These are phyloP conservation scores for Fusarium poae DNA, from an alignment of 2,329 filamentous ascomycete species.

Conservation along the genomic window DNA sequence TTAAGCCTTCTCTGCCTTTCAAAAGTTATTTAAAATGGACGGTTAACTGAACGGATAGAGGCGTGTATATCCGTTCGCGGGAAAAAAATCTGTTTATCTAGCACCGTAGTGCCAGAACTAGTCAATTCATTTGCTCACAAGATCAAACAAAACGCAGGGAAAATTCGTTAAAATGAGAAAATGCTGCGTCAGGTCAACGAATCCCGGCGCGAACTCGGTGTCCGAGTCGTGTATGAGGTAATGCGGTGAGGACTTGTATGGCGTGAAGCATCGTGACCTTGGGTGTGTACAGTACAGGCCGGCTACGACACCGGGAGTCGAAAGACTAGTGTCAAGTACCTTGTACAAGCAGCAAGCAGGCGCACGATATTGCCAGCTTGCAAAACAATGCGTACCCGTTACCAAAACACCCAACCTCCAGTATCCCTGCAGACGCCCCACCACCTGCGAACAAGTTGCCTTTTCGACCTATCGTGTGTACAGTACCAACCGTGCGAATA, in stretches of 20 bases:
- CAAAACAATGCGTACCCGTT: constrained; percentile 44
- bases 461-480: constrained; percentile 31
- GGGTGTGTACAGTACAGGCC: constrained; percentile 42
- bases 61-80: constrained; percentile 10
- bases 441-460: constrained; percentile 31
- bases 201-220: constrained; percentile 50
- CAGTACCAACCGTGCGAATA: constrained; percentile 39
- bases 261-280: constrained; percentile 46
- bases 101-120: constrained; percentile 42
- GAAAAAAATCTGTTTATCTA: constrained; percentile 30
- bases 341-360: constrained; percentile 29
- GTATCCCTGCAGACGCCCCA: constrained; percentile 40
- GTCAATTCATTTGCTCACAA: constrained; percentile 36
- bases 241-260: constrained; percentile 51
- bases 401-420: constrained; percentile 47
- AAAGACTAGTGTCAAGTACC: constrained; percentile 34
- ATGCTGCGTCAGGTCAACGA: constrained; percentile 45
- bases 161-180: constrained; percentile 39
- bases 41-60: constrained; percentile 5
- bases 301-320: constrained; percentile 47
- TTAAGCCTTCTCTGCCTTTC: constrained; percentile 14
- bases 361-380: constrained; percentile 11
- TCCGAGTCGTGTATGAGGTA: constrained; percentile 50
- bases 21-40: constrained; percentile 11
- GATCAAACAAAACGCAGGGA: constrained; percentile 38